Conservation (phyloP, 2,329 filamentous ascomycete genomes). For the Ophiocordyceps robertsii region DNA sequence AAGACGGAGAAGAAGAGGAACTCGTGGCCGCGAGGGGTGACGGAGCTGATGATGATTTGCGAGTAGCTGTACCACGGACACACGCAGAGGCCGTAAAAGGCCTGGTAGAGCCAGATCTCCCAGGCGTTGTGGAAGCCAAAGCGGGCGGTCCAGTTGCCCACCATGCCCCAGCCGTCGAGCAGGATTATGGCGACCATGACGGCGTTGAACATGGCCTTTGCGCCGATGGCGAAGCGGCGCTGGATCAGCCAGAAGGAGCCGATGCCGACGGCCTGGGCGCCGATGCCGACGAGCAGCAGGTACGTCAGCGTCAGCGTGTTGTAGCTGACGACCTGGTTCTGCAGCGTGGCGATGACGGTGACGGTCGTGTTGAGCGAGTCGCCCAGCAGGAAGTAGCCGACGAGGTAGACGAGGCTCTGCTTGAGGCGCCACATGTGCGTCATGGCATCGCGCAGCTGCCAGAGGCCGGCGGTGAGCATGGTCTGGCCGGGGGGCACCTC, state of each 20-base stretch:
- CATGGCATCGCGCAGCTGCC: constrained; percentile 45
- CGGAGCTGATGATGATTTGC: constrained; percentile 58
- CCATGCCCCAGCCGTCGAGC: constrained; percentile 36
- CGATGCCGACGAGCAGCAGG: constrained; percentile 52
- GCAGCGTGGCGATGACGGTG: constrained; percentile 51
- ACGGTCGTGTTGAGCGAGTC: constrained; percentile 59
- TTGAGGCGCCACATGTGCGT: constrained; percentile 49
- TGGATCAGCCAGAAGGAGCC: constrained; percentile 49
- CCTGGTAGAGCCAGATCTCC: constrained; percentile 32
- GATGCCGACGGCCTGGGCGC: constrained; percentile 48
- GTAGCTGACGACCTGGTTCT: constrained; percentile 52
- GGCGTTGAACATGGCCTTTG: constrained; percentile 56
- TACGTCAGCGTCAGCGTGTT: constrained; percentile 53
- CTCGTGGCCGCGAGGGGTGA: constrained; percentile 54
- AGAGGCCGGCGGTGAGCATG: constrained; percentile 45
- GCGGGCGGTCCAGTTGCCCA: constrained; percentile 29
- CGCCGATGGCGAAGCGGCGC: constrained; percentile 41
- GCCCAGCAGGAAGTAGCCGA: constrained; percentile 55
- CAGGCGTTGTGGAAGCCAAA: constrained; percentile 31
- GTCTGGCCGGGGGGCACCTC: constrained; percentile 23
- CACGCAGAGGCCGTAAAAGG: constrained; percentile 51
- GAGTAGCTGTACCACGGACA: constrained; percentile 60
- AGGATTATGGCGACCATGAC: constrained; percentile 49
- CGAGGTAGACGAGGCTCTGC: constrained; percentile 52
- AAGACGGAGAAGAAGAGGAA: constrained; percentile 60